Evolutionary conservation across 257 asterid species (phyloP).

Genomic region (Solanum medicagineum): DNA sequence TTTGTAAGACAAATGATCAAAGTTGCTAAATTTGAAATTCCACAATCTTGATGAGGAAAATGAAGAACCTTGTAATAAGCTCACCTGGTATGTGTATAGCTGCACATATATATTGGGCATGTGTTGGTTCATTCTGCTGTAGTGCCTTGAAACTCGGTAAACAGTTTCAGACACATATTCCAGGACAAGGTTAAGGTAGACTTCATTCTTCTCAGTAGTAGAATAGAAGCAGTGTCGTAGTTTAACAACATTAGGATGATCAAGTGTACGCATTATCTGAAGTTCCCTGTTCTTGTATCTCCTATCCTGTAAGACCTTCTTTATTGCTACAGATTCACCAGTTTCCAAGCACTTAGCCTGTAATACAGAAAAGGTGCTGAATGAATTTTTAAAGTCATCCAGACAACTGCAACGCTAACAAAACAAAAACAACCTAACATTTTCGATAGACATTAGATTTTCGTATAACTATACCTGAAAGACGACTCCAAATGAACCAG

Average conservation of each 20-base stretch:
- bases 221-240: conserved; percentile 78
- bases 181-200: conserved; percentile 74
- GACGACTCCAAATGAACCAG: conserved; percentile 58
- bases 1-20: not conserved
- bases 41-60: not conserved
- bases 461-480: conserved; percentile 45
- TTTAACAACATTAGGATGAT: conserved; percentile 63
- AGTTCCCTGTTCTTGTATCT: conserved; percentile 92
- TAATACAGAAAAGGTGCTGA: not conserved
- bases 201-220: conserved; percentile 72
- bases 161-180: conserved; percentile 83
- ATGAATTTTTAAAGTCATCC: not conserved
- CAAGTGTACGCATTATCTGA: conserved; percentile 61
- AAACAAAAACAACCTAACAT: not conserved
- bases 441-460: not conserved
- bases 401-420: not conserved
- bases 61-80: not conserved
- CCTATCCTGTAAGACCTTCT: conserved; percentile 88
- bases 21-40: not conserved
- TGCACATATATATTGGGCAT: conserved; percentile 68
- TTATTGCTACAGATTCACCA: conserved; percentile 71
- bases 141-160: conserved; percentile 70
- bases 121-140: conserved; percentile 55
- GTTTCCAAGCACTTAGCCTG: conserved; percentile 86
- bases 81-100: conserved; percentile 80